Evolutionary conservation across 2,329 filamentous ascomycete genomes (phyloP), one percentile per base, ranked within the genome.

Genomic region (Penicillium hordei): DNA sequence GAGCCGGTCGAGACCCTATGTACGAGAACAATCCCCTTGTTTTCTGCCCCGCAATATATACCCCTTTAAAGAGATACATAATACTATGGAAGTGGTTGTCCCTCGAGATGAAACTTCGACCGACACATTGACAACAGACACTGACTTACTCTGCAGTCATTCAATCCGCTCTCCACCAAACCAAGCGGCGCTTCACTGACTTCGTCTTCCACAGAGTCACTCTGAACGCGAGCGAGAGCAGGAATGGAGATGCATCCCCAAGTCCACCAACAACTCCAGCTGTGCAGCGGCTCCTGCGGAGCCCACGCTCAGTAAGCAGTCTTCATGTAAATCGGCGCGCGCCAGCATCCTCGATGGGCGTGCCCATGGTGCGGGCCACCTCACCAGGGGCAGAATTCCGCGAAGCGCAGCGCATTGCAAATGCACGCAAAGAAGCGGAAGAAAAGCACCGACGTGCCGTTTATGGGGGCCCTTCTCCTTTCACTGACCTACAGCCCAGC

Each of bases 1-100:
- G 81, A 82, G 48, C 81, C 83, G 4, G 78, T 83, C n/a, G 82
- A 85, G 59, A 77, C 79, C 23, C 72, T 84, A 49, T 80, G 79
- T 82, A 78, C 57, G 72, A 55, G 44, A 45, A 42, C 48, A 51
- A 42, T 59, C 48, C 33, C 59, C 51, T 52, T 55, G 33, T 52
- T 49, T 48, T 57, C 56, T 48, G 38, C 55, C 59, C 57, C 60
- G 45, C 59, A 38, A 59, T 60, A 48, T 60, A 64, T 27, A 60
- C 57, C 51, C 60, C 55, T 57, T 49, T 64, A 61, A 63, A 66
- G 23, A 23, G 27, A 46, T 31, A 38, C 21, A 29, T 38, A 9
- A 36, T 51, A 6, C 17, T 34, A 42, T 42, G 31, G n/a, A 25
- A 33, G 29, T 9, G 13, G n/a, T 17, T 33, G 10, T 23, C 9